phyloP scores from a whole-genome alignment of 73 alveolate species.

The Paramecium pentaurelia region DNA sequence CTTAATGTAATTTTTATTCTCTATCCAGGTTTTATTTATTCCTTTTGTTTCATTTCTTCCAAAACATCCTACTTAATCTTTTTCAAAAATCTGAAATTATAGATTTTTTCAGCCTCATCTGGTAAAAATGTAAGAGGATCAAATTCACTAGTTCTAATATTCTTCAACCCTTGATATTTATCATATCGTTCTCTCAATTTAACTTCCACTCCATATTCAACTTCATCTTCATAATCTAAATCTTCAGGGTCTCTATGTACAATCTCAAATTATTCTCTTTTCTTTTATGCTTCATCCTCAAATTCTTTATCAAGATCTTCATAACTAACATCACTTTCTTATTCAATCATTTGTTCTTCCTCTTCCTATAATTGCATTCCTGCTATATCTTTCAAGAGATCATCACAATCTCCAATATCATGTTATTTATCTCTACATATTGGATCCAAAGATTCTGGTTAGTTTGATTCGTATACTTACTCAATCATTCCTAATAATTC shows the following conservation, averaged over 20 bases:
- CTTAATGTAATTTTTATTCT: conserved; percentile 58
- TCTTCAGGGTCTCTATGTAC: conserved; percentile 86
- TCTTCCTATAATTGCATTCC: conserved; percentile 31
- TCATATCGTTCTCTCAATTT: conserved; percentile 63
- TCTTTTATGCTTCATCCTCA: conserved; percentile 79
- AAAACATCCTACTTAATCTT: conserved; percentile 65
- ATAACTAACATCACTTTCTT: conserved; percentile 80
- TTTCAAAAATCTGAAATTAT: conserved; percentile 75
- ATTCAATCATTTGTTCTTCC: conserved; percentile 67
- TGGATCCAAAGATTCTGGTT: conserved; percentile 43
- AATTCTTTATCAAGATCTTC: conserved; percentile 81
- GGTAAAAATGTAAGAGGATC: conserved; percentile 98
- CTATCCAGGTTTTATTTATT: conserved; percentile 35
- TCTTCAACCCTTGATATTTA: conserved; percentile 94
- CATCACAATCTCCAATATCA: conserved; percentile 50
- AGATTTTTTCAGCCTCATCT: conserved; percentile 82
- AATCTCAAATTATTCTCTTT: conserved; percentile 69
- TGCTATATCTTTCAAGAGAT: background rate
- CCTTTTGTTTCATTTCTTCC: background rate
- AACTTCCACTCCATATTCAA: conserved; percentile 36
- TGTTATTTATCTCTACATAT: background rate
- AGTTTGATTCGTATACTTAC: conserved; percentile 58
- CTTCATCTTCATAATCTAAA: conserved; percentile 60
- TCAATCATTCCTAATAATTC: conserved; percentile 41
- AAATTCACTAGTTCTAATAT: conserved; percentile 96